Conservation (phyloP, 139 green algal species). For the Tetradesmus obliquus region DNA sequence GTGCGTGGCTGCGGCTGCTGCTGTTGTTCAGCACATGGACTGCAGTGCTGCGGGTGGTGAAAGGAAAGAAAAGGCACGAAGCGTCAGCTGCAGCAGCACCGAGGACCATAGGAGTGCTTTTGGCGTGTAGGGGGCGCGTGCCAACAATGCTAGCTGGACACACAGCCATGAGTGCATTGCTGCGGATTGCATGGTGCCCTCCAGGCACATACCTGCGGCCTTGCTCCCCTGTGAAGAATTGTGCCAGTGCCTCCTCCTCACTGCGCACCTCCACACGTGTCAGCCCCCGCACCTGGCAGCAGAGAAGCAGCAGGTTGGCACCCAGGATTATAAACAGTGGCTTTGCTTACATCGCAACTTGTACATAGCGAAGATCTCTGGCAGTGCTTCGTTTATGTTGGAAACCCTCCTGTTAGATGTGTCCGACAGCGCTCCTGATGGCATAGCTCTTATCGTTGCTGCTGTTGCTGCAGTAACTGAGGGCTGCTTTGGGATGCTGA, state of each 20-base stretch:
- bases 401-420: too few species aligned
- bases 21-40: slow-evolving; percentile 74
- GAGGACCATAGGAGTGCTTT: neutral
- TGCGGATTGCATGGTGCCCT: neutral
- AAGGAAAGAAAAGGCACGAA: neutral
- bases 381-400: too few species aligned
- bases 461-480: neutral
- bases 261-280: slow-evolving; percentile 62
- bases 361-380: too few species aligned
- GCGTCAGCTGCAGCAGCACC: neutral
- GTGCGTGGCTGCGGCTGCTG: slow-evolving; percentile 73
- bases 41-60: slow-evolving; percentile 54
- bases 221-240: slow-evolving; percentile 81
- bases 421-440: neutral
- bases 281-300: slow-evolving; percentile 67
- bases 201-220: slow-evolving; percentile 8
- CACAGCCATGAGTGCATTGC: neutral
- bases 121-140: neutral
- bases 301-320: neutral
- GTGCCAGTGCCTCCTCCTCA: slow-evolving; percentile 79
- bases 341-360: too few species aligned
- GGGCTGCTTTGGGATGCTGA: neutral
- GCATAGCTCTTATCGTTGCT: neutral
- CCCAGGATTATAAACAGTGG: neutral
- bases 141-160: neutral